These are phyloP conservation scores for Phytophthora litchii DNA, from an alignment of 352 stramenopile species.

Conservation along the genomic window DNA sequence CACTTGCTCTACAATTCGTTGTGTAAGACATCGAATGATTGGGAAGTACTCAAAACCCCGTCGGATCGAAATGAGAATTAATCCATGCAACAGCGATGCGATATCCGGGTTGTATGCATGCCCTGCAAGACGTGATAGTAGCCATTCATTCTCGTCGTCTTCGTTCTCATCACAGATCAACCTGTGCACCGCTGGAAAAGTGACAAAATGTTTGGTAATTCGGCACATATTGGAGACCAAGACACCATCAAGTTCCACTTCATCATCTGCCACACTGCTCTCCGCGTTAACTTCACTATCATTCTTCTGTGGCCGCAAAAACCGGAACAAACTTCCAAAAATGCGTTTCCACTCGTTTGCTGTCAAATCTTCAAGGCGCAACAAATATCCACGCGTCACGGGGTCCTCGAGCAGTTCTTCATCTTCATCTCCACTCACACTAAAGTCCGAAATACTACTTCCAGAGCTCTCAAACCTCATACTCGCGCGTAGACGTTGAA, in stretches of 20 bases:
- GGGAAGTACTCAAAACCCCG: conserved; percentile 45
- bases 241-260: conserved; percentile 56
- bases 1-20: conserved; percentile 52
- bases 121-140: conserved; percentile 50
- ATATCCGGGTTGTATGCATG: conserved; percentile 75
- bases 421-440: conserved; percentile 31
- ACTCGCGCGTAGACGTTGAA: conserved; percentile 40
- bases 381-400: conserved; percentile 61
- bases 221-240: conserved; percentile 73
- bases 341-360: conserved; percentile 72
- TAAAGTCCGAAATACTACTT: conserved; percentile 50
- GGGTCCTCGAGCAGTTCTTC: conserved; percentile 34
- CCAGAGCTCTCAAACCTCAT: conserved; percentile 53
- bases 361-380: conserved; percentile 71
- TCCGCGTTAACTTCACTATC: conserved; percentile 11
- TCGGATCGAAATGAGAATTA: conserved; percentile 68
- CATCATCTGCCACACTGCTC: conserved; percentile 16
- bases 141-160: conserved; percentile 36
- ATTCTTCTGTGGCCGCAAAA: conserved; percentile 44
- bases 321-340: conserved; percentile 64
- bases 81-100: conserved; percentile 59
- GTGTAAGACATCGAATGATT: conserved; percentile 60
- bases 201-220: conserved; percentile 72
- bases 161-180: conserved; percentile 55
- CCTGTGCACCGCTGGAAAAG: conserved; percentile 66